A percentile compares a stretch with the other conserved stretches of the same genome.
Evolutionary conservation across 2,329 filamentous ascomycete genomes (phyloP).

Genomic region (Xylaria polymorpha): DNA sequence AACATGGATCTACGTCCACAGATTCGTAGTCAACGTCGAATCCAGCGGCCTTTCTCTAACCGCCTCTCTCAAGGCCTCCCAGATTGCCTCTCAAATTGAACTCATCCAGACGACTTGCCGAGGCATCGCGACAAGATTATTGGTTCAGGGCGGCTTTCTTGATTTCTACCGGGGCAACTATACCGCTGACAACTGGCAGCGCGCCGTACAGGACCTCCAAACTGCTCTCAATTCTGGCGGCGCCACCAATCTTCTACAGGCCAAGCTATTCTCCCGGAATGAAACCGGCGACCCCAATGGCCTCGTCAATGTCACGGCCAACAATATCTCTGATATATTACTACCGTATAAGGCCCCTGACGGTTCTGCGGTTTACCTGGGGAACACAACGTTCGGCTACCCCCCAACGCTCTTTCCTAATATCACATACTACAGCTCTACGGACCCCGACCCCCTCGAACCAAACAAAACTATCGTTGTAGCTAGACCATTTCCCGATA

Average conservation of each 20-base stretch:
- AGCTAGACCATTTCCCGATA: conserved; percentile 62
- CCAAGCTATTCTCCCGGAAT: conserved; percentile 77
- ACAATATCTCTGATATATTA: conserved; percentile 60
- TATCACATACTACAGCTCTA: conserved; percentile 70
- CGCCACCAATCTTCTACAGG: conserved; percentile 72
- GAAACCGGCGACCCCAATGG: conserved; percentile 64
- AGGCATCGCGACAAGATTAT: conserved; percentile 75
- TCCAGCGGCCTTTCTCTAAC: conserved; percentile 76
- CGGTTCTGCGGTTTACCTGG: conserved; percentile 69
- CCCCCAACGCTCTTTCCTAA: conserved; percentile 81
- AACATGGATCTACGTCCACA: conserved; percentile 71
- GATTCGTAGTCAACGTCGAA: conserved; percentile 64
- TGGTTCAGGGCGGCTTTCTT: conserved; percentile 66
- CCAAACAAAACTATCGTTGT: conserved; percentile 56
- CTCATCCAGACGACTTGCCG: conserved; percentile 80
- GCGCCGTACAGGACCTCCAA: conserved; percentile 72
- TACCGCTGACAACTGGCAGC: conserved; percentile 68
- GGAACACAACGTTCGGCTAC: conserved; percentile 71
- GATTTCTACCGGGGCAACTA: conserved; percentile 67
- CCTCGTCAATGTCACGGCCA: conserved; percentile 73
- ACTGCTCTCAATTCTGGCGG: conserved; percentile 72
- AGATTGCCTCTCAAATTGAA: conserved; percentile 81
- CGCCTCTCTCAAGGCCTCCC: conserved; percentile 86
- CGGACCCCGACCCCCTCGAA: conserved; percentile 54
- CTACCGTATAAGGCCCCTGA: conserved; percentile 72